Base-by-base conservation (phyloP, 169 alveolate species). In the Plasmodium inui region DNA sequence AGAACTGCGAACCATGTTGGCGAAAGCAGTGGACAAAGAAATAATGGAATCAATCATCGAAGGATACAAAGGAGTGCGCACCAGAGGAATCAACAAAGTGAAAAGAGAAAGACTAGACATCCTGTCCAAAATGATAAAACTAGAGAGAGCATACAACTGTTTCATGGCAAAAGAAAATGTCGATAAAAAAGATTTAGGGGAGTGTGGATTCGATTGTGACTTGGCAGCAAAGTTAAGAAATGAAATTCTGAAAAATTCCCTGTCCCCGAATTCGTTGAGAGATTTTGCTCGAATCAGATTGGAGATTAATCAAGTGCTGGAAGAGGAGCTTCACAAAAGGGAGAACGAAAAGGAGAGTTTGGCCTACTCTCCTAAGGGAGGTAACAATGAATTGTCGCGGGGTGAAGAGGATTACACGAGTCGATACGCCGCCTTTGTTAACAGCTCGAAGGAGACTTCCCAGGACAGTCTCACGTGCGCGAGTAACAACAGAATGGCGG, bases 101-200 rank as follows among this genome's bases (percentile, higher is more conserved):
- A 85, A 85, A 30, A 85, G 93, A 50, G 93, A 85, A 44, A 74
- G 79, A 53, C 39, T 85, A 85, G 93, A 85, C 44, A 74, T 85
- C 1, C 86, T 85, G 32, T 85, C 93, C n/a, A 85, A 85, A 74
- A 85, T 85, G 93, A 85, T 85, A 6, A 85, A 85, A 74, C 70
- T 85, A 22, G 93, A 85, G 41, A 85, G 93, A 39, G 86, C 76
- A 14, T 85, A 85, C 41, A 85, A 74, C 70, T 85, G 93, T 73
- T 85, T 85, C 79, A 85, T 85, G 93, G 93, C 93, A 1, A 85
- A 76, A 74, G 93, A 85, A 85, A 85, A 85, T 85, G 93, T 85
- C 12, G 93, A 85, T 34, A 85, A 85, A 17, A 85, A 74, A 32
- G 93, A 85, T 41, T 74, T 85, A 55, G 93, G 79, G 32, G 93